Conservation (phyloP, 768 basidiomycete species). For the Termitomyces bulborhizus region DNA sequence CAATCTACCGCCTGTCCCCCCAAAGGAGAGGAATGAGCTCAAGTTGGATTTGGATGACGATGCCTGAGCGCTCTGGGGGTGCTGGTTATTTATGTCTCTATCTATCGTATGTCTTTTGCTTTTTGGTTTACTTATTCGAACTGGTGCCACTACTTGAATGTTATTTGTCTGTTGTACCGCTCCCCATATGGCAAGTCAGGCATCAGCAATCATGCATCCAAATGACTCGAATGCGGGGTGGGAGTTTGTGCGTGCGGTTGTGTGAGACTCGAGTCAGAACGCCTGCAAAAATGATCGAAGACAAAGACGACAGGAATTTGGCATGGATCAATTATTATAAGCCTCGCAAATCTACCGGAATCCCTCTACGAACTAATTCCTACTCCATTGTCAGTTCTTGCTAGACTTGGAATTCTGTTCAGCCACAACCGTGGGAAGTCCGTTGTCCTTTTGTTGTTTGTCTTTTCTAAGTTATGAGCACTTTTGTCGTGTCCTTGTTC, state of each 20-base stretch:
- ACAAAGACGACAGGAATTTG: constrained; percentile 1
- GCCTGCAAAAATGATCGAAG: constrained; percentile 7
- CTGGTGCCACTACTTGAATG: neutral
- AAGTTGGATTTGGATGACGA: neutral
- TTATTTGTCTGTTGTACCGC: neutral
- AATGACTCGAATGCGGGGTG: neutral
- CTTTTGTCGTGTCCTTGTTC: neutral
- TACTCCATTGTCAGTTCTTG: neutral
- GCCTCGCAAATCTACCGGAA: neutral
- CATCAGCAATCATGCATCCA: no score
- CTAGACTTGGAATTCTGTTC: neutral
- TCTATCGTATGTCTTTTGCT: neutral
- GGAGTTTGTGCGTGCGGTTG: constrained; percentile 1
- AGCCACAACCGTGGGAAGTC: constrained; percentile 2
- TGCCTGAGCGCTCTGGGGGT: neutral
- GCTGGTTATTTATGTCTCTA: neutral
- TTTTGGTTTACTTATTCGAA: neutral
- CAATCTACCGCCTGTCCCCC: neutral
- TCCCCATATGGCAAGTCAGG: neutral
- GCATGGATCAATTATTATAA: constrained; percentile 1
- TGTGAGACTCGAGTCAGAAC: constrained; percentile 12
- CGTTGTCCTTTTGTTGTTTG: neutral
- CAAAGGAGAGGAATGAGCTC: neutral
- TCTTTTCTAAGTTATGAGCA: neutral
- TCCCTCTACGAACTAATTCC: neutral